These are phyloP conservation scores for Prunus dulcis DNA, from an alignment of 306 rosid species.

Conservation along the genomic window DNA sequence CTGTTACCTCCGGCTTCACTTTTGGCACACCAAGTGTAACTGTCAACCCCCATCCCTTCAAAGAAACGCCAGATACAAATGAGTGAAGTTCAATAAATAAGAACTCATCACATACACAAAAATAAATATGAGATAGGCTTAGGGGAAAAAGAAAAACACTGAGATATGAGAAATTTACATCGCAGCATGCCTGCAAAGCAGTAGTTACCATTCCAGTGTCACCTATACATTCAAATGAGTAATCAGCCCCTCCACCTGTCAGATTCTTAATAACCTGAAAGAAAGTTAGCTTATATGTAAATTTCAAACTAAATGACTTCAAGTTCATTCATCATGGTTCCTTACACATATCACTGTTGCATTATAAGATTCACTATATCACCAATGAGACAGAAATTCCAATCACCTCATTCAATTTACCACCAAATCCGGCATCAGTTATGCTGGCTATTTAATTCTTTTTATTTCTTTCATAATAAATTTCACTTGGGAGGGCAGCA, in stretches of 20 bases:
- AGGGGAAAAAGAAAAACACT: too few species aligned
- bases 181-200: too few species aligned
- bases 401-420: neutral
- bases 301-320: slow-evolving; percentile 7
- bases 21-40: slow-evolving; percentile 95
- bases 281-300: slow-evolving; percentile 19
- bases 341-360: too few species aligned
- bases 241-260: slow-evolving; percentile 94
- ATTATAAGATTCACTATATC: too few species aligned
- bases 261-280: slow-evolving; percentile 71
- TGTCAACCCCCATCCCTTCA: slow-evolving; percentile 95
- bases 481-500: neutral
- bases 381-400: neutral
- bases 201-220: too few species aligned
- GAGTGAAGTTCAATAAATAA: slow-evolving; percentile 11
- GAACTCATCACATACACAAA: too few species aligned
- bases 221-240: slow-evolving; percentile 86
- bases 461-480: neutral
- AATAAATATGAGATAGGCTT: too few species aligned
- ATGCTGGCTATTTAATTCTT: too few species aligned
- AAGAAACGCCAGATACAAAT: slow-evolving; percentile 16
- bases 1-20: slow-evolving; percentile 72
- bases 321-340: too few species aligned
- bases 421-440: neutral
- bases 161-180: too few species aligned